Percentiles rank a stretch among this genome's conserved stretches.
phyloP scores from a whole-genome alignment of 2,329 filamentous ascomycete species.

The Fusarium nurragi region DNA sequence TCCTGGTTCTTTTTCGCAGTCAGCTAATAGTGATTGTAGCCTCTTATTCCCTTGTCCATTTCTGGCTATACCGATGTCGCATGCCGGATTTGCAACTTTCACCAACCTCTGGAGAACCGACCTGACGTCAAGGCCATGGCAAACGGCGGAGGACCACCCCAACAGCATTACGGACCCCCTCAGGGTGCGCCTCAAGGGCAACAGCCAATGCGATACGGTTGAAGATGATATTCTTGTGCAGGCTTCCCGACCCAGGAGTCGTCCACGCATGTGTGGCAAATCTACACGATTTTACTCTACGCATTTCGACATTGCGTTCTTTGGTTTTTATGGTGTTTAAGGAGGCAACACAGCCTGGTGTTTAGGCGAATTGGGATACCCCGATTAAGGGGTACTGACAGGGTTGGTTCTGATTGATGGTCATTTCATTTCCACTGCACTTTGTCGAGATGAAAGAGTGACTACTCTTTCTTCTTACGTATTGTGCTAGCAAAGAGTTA shows the following conservation, averaged over 20 bases:
- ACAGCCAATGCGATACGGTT: conserved; percentile 46
- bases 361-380: conserved; percentile 32
- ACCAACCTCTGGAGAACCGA: conserved; percentile 70
- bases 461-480: neutral
- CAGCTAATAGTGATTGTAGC: conserved; percentile 54
- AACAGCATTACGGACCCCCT: conserved; percentile 46
- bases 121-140: conserved; percentile 65
- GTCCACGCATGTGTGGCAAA: neutral
- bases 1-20: neutral
- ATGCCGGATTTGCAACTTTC: conserved; percentile 81
- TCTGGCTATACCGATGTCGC: conserved; percentile 74
- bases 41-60: conserved; percentile 75
- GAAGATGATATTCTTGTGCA: neutral
- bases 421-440: neutral
- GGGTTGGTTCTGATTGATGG: neutral
- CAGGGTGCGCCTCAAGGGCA: conserved; percentile 47
- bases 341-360: conserved; percentile 29
- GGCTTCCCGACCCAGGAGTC: neutral
- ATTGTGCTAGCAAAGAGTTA: neutral
- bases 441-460: neutral
- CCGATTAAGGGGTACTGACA: neutral
- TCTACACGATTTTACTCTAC: neutral
- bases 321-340: neutral
- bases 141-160: conserved; percentile 52
- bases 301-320: neutral